Percentiles rank a stretch among this genome's conserved stretches.
phyloP scores from a whole-genome alignment of 164 flowering plant genomes.

The Litsea cubeba region DNA sequence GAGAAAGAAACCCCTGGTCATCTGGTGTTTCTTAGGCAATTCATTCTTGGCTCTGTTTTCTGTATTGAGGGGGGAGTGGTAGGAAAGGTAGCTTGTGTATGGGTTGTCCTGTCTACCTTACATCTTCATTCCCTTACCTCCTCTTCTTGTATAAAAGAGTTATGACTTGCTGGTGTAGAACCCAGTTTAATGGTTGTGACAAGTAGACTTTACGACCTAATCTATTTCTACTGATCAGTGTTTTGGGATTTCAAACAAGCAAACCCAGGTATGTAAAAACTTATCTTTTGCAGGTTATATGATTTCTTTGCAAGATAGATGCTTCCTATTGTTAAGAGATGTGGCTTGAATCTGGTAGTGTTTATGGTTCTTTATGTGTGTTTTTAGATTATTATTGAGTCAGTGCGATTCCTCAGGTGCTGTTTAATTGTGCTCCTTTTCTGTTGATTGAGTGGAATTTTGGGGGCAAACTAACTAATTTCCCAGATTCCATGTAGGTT shows the following conservation, averaged over 20 bases:
- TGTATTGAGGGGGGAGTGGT: not conserved
- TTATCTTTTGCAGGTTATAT: not conserved
- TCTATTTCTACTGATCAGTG: not conserved
- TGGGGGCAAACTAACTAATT: too few relatives aligned
- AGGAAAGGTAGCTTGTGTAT: not conserved
- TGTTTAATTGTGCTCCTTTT: too few relatives aligned
- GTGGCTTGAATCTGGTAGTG: not conserved
- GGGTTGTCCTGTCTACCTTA: not conserved
- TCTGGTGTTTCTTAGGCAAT: constrained; percentile 20
- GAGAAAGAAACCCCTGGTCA: constrained; percentile 17
- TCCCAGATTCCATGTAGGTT: too few relatives aligned
- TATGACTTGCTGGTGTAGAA: not conserved
- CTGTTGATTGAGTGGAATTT: too few relatives aligned
- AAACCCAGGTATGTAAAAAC: constrained; percentile 3
- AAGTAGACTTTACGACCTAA: not conserved
- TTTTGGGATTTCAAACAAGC: constrained; percentile 1
- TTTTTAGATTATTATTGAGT: too few relatives aligned
- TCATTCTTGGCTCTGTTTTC: constrained; percentile 4
- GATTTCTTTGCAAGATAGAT: not conserved
- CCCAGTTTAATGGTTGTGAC: not conserved
- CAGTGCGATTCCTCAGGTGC: not conserved
- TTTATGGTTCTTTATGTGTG: not conserved
- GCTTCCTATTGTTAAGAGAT: not conserved
- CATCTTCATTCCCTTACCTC: not conserved
- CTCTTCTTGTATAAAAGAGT: not conserved